Conservation (phyloP, 805 yeast genomes). For the Barnettozyma sp. region DNA sequence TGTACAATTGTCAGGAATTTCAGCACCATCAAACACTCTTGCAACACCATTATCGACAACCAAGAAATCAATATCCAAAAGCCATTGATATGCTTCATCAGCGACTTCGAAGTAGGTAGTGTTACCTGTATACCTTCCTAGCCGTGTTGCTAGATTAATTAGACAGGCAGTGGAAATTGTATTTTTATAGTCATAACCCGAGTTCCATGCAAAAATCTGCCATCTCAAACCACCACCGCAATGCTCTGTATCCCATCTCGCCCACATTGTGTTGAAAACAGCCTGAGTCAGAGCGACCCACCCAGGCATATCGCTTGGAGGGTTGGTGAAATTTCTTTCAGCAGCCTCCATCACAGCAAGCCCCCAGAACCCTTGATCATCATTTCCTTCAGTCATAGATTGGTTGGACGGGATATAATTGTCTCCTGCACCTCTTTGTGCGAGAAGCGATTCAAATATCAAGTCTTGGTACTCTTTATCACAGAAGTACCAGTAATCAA, state of each 20-base stretch:
- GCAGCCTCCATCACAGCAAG: conserved; percentile 79
- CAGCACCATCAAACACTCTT: conserved; percentile 52
- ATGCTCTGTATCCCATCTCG: conserved; percentile 61
- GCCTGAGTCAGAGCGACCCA: conserved; percentile 83
- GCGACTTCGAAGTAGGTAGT: conserved; percentile 68
- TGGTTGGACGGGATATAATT: conserved; percentile 80
- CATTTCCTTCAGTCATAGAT: conserved; percentile 82
- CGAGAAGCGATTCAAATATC: conserved; percentile 50
- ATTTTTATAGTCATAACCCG: conserved; percentile 83
- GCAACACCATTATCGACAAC: conserved; percentile 29
- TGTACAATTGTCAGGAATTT: conserved; percentile 41
- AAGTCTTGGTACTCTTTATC: conserved; percentile 51
- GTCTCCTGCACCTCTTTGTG: conserved; percentile 56
- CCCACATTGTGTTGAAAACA: conserved; percentile 75
- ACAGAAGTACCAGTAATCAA: conserved; percentile 65
- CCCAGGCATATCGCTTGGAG: conserved; percentile 47
- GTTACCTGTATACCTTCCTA: conserved; percentile 73
- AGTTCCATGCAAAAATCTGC: conserved; percentile 87
- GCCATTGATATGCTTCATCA: conserved; percentile 52
- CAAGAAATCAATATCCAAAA: conserved; percentile 43
- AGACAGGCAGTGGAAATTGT: conserved; percentile 82
- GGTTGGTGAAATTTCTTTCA: conserved; percentile 75
- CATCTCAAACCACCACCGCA: conserved; percentile 83
- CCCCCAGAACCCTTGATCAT: conserved; percentile 94
- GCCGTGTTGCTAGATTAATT: conserved; percentile 74